These are phyloP conservation scores for Apophysomyces sp. DNA, from an alignment of 371 early-diverging fungal species.

Conservation along the genomic window DNA sequence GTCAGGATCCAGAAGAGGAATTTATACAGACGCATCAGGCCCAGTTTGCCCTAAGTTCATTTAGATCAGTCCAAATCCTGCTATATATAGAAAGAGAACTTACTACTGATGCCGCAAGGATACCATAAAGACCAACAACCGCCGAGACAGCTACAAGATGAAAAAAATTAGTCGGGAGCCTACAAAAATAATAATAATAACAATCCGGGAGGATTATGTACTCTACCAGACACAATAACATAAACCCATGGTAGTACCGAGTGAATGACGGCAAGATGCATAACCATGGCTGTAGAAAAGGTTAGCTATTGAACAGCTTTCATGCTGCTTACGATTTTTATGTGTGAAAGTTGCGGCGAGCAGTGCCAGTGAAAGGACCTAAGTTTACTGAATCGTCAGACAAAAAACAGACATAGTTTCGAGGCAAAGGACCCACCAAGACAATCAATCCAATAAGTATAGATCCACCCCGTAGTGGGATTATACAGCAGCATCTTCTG, in stretches of 20 bases:
- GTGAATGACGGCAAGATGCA: constrained; percentile 36
- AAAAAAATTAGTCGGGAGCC: not conserved
- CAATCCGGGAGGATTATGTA: not conserved
- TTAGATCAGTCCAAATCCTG: not conserved
- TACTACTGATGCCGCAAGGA: constrained; percentile 35
- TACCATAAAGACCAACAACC: constrained; percentile 35
- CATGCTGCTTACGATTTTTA: constrained; percentile 38
- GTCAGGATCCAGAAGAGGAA: constrained; percentile 38
- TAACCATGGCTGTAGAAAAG: constrained; percentile 35
- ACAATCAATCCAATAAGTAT: constrained; percentile 31
- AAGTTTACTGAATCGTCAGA: not conserved
- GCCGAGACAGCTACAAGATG: constrained; percentile 25
- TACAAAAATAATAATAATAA: not conserved
- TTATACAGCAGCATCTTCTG: constrained; percentile 43
- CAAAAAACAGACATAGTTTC: not conserved
- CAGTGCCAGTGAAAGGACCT: constrained; percentile 35
- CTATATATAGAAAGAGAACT: constrained; percentile 1
- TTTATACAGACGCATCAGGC: constrained; percentile 42
- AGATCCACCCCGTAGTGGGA: constrained; percentile 42
- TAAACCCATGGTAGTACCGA: constrained; percentile 37
- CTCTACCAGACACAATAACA: constrained; percentile 31
- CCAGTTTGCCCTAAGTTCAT: constrained; percentile 35
- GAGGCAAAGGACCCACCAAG: constrained; percentile 31
- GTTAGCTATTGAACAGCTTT: not conserved
- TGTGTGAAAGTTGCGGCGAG: constrained; percentile 36